phyloP scores from a whole-genome alignment of 2,329 filamentous ascomycete genomes.

The Penicillium sp. region DNA sequence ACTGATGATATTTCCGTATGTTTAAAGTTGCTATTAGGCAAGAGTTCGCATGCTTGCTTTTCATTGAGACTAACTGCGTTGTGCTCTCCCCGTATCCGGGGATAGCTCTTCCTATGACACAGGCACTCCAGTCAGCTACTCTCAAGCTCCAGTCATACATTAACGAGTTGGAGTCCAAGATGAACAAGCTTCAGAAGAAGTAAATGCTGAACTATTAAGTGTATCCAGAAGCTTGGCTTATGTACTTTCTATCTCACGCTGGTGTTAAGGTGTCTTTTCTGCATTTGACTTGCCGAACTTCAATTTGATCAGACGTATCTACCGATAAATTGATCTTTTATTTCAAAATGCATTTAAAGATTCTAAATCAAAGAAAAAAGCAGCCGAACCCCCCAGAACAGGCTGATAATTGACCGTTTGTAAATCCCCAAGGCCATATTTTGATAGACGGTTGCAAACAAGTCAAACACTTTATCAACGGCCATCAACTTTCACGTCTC shows the following conservation, averaged over 20 bases:
- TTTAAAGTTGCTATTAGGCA: conserved; percentile 27
- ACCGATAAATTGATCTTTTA: background rate
- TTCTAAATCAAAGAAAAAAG: background rate
- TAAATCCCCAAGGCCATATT: background rate
- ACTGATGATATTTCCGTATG: conserved; percentile 95
- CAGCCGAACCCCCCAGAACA: background rate
- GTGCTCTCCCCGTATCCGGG: conserved; percentile 3
- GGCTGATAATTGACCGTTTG: background rate
- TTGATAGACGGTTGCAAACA: conserved; percentile 17
- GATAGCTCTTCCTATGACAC: conserved; percentile 2
- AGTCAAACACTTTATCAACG: conserved; percentile 15
- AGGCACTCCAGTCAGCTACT: conserved; percentile 86
- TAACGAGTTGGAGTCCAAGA: conserved; percentile 75
- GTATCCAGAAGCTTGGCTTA: background rate
- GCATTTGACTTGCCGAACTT: background rate
- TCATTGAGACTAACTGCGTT: background rate
- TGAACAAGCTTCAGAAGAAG: conserved; percentile 69
- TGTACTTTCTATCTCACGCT: conserved; percentile 2
- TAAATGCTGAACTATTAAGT: conserved; percentile 25
- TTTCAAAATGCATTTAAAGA: background rate
- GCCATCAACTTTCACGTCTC: conserved; percentile 9
- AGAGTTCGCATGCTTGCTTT: background rate
- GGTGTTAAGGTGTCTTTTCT: conserved; percentile 5
- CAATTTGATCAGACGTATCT: background rate
- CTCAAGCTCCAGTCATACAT: conserved; percentile 84